A percentile compares a stretch with the other conserved stretches of the same genome.
These are phyloP conservation scores for Zalerion maritima DNA, from an alignment of 495 filamentous ascomycete genomes.

Conservation along the genomic window DNA sequence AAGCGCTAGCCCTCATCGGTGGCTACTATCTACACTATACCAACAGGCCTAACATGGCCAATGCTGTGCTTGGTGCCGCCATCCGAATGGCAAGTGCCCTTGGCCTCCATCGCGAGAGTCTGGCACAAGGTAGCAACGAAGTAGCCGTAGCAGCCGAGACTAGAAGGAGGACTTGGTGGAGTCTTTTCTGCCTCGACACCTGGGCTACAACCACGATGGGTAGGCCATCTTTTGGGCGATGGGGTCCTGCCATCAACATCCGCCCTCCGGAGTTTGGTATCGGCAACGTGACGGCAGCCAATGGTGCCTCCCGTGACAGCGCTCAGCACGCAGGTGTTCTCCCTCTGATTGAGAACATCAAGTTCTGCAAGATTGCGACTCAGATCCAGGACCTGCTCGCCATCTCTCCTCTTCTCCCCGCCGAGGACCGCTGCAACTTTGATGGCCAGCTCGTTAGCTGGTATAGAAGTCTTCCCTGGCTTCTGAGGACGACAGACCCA, in stretches of 20 bases:
- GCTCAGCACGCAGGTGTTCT: slow-evolving; percentile 47
- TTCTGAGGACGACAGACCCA: slow-evolving; percentile 52
- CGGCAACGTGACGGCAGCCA: slow-evolving; percentile 10
- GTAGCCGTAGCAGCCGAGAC: slow-evolving; percentile 42
- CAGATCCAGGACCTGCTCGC: slow-evolving; percentile 65
- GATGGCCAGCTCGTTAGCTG: slow-evolving; percentile 56
- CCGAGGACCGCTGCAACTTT: slow-evolving; percentile 47
- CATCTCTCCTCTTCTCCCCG: slow-evolving; percentile 47
- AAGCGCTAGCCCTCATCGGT: slow-evolving; percentile 55
- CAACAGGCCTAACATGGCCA: slow-evolving; percentile 64
- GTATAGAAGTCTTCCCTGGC: slow-evolving; percentile 57
- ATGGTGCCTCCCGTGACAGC: slow-evolving; percentile 25
- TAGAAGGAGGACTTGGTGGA: slow-evolving; percentile 66
- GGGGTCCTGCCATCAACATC: slow-evolving; percentile 60
- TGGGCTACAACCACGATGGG: slow-evolving; percentile 66
- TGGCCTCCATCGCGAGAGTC: slow-evolving; percentile 60
- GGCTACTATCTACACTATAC: slow-evolving; percentile 72
- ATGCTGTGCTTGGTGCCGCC: slow-evolving; percentile 49
- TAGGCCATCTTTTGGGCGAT: slow-evolving; percentile 62
- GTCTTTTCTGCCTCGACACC: slow-evolving; percentile 63
- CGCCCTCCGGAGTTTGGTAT: slow-evolving; percentile 44
- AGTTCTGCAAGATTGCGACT: slow-evolving; percentile 67
- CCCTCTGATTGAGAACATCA: slow-evolving; percentile 61
- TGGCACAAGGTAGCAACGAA: slow-evolving; percentile 36
- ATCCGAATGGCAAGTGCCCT: slow-evolving; percentile 57